phyloP scores from a whole-genome alignment of 345 rosid genomes.

The Raphanus sativus region DNA sequence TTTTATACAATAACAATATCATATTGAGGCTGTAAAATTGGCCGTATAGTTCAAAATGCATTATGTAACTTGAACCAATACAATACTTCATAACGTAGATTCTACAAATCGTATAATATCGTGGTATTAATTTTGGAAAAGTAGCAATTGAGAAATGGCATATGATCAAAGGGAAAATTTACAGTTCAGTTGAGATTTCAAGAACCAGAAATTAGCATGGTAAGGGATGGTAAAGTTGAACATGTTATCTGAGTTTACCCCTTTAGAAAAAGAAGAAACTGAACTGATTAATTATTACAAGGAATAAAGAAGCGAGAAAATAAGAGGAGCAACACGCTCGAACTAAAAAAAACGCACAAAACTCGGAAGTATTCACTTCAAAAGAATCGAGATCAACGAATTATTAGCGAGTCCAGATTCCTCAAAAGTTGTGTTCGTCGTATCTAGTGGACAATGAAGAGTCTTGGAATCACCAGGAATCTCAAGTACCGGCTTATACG shows the following conservation, averaged over 20 bases:
- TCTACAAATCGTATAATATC: background rate
- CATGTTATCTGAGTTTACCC: too few relatives aligned
- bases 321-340: background rate
- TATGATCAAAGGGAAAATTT: background rate
- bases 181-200: background rate
- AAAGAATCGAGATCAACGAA: constrained; percentile 70
- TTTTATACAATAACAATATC: too few relatives aligned
- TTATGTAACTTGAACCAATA: too few relatives aligned
- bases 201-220: too few relatives aligned
- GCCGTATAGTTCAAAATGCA: too few relatives aligned
- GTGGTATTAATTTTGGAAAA: background rate
- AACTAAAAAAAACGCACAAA: background rate
- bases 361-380: constrained; percentile 49
- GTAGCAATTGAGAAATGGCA: background rate
- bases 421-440: constrained; percentile 42
- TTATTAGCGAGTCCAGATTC: constrained; percentile 64
- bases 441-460: constrained; percentile 50
- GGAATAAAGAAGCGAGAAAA: background rate
- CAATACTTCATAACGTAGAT: background rate
- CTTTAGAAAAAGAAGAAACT: too few relatives aligned
- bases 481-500: constrained; percentile 62
- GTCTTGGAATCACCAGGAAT: constrained; percentile 71
- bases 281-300: background rate
- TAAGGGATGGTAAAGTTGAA: too few relatives aligned
- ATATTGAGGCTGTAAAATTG: too few relatives aligned